Evolutionary conservation across 208 protist genomes (phyloP), one percentile per base, ranked within the genome.

Genomic region (Leishmania aethiopica): DNA sequence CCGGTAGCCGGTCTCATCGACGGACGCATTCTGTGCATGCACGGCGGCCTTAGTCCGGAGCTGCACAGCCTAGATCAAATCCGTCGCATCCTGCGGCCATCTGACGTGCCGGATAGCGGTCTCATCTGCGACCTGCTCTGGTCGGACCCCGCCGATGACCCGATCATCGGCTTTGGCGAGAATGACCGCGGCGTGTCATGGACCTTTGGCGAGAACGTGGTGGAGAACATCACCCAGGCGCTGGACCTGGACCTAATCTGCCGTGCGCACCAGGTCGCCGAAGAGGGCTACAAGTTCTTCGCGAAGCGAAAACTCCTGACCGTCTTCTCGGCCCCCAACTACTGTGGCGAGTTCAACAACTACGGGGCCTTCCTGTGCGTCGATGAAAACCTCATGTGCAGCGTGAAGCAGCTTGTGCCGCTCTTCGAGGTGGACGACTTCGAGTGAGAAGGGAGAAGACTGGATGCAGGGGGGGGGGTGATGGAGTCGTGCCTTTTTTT

Each of bases 121-220:
- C 88, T 99, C 55, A 90, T 99, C 6, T 99, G 99, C 92, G 99
- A 99, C 80, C 85, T 99, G 59, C 90, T 99, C 13, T 99, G 99
- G 99, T 97, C 98, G 5, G 99, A 99, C 89, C 99, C 99, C n/a
- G 98, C 99, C 22, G 96, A 97, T 37, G 84, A 86, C 17, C 89
- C 90, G 3, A 92, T 84, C 78, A 40, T 67, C 60, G 89, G 89
- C 35, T 92, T 86, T 73, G 87, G 87, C 32, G 86, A 89, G 70
- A 98, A 96, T 80, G 84, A 84, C 69, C 86, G 94, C 37, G 94
- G 96, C 45, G 90, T 90, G n/a, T 94, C 93, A 53, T 96, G 86
- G 77, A 93, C 91, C 17, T 98, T 97, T 86, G 94, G 96, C 49
- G 87, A 88, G 45, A 90, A 96, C 71, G 88, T 93, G 66, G 94